phyloP scores from a whole-genome alignment of 1,139 yeast genomes.

The Yamadazyma buinensis region DNA sequence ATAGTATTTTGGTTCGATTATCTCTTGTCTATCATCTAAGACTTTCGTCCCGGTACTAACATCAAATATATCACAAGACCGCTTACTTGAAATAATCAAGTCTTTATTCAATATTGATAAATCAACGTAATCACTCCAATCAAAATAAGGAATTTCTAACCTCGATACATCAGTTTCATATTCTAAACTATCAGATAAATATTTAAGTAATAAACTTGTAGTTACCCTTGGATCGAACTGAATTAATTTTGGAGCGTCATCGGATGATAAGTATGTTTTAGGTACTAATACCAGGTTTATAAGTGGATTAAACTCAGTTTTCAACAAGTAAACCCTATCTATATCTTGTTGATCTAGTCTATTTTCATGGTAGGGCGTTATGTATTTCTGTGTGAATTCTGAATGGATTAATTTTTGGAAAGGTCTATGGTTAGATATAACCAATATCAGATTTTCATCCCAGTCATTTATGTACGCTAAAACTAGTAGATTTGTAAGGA shows the following conservation, averaged over 20 bases:
- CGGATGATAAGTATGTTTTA: constrained; percentile 2
- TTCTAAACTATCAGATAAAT: constrained; percentile 14
- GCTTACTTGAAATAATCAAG: constrained; percentile 15
- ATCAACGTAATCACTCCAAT: constrained; percentile 37
- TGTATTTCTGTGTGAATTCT: constrained; percentile 2
- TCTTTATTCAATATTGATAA: constrained; percentile 22
- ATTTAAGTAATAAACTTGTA: constrained; percentile 21
- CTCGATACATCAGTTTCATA: constrained; percentile 4
- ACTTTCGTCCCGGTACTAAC: constrained; percentile 14
- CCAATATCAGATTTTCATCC: background rate
- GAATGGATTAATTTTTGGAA: background rate
- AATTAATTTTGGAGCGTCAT: constrained; percentile 12
- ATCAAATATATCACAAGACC: constrained; percentile 21
- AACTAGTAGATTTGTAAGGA: constrained; percentile 15
- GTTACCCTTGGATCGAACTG: constrained; percentile 34
- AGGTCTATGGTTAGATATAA: background rate
- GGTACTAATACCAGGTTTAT: constrained; percentile 4
- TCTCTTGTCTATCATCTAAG: constrained; percentile 18
- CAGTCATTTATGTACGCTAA: constrained; percentile 4
- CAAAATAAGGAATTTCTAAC: constrained; percentile 22
- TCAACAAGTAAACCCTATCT: constrained; percentile 4
- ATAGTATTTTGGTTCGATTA: constrained; percentile 16
- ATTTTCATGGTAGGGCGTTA: constrained; percentile 1
- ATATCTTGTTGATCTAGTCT: constrained; percentile 2
- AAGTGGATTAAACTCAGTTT: constrained; percentile 2